These are phyloP conservation scores for Clonostachys chloroleuca DNA, from an alignment of 2,329 filamentous ascomycete species.

Conservation along the genomic window DNA sequence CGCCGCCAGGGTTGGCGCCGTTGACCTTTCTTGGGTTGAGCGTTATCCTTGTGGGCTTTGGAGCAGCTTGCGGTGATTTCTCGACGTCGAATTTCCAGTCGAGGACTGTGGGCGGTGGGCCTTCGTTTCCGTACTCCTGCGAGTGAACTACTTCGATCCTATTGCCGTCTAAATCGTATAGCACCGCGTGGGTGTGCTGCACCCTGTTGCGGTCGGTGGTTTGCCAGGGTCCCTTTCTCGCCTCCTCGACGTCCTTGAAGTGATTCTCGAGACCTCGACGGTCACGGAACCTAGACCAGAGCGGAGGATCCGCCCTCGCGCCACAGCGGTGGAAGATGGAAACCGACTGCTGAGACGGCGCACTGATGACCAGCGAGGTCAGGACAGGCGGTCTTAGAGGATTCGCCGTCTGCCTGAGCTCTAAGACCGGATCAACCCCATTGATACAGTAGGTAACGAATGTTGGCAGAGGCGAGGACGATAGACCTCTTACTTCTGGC, in stretches of 20 bases:
- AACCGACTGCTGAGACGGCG: constrained; percentile 60
- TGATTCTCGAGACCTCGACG: constrained; percentile 1
- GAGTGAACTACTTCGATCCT: constrained; percentile 66
- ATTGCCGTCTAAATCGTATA: constrained; percentile 80
- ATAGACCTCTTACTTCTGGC: background rate
- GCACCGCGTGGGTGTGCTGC: constrained; percentile 37
- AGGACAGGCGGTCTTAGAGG: constrained; percentile 32
- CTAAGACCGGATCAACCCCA: constrained; percentile 28
- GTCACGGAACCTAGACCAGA: constrained; percentile 21
- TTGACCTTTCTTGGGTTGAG: background rate
- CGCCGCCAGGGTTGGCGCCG: background rate
- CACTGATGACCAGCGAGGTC: constrained; percentile 61
- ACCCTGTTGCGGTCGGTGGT: constrained; percentile 14
- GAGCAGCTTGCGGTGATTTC: background rate
- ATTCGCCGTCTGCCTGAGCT: constrained; percentile 34
- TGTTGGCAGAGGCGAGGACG: background rate
- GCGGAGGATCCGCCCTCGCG: constrained; percentile 52
- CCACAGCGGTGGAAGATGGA: constrained; percentile 68
- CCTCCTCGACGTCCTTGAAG: constrained; percentile 2
- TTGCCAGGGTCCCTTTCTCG: constrained; percentile 19
- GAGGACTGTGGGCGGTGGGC: constrained; percentile 27
- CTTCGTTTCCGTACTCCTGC: background rate
- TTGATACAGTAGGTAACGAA: constrained; percentile 10
- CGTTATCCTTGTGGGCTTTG: background rate
- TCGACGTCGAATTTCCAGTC: constrained; percentile 39